These are phyloP conservation scores for Peronospora tabacina DNA, from an alignment of 352 stramenopile genomes.

Conservation along the genomic window DNA sequence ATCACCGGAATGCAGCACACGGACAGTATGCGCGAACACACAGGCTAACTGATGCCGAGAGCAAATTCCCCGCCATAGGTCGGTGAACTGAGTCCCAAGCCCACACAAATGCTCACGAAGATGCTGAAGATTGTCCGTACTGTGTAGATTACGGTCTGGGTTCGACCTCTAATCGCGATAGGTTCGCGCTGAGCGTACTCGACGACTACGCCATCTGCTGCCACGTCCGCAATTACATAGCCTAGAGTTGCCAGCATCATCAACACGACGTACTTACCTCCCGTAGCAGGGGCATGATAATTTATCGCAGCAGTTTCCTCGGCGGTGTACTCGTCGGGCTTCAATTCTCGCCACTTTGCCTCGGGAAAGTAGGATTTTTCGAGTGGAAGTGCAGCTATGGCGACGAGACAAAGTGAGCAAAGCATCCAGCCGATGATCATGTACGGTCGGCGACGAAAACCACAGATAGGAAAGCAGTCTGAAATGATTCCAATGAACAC, in stretches of 20 bases:
- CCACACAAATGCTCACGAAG: constrained; percentile 29
- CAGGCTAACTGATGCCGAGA: constrained; percentile 29
- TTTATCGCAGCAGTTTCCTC: constrained; percentile 29
- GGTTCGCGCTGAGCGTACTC: constrained; percentile 41
- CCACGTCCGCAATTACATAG: constrained; percentile 46
- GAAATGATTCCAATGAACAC: constrained; percentile 59
- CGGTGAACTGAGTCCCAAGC: constrained; percentile 28
- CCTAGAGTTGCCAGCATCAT: constrained; percentile 48
- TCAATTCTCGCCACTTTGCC: constrained; percentile 16
- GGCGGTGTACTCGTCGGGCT: constrained; percentile 22
- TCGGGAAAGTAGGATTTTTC: constrained; percentile 48
- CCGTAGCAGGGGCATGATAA: constrained; percentile 22
- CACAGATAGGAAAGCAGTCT: constrained; percentile 52
- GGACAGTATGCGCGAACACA: constrained; percentile 20
- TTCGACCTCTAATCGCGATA: constrained; percentile 24
- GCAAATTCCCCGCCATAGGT: constrained; percentile 32
- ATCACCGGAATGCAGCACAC: constrained; percentile 27
- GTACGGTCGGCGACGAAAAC: constrained; percentile 48
- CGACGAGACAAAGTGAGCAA: constrained; percentile 32
- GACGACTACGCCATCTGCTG: constrained; percentile 38
- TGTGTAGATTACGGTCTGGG: constrained; percentile 38
- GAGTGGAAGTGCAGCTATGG: constrained; percentile 32
- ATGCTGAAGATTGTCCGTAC: constrained; percentile 30
- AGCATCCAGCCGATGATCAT: constrained; percentile 53
- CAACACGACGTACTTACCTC: constrained; percentile 43